phyloP scores from a whole-genome alignment of 805 yeast genomes.

The Ogataea naganishii region DNA sequence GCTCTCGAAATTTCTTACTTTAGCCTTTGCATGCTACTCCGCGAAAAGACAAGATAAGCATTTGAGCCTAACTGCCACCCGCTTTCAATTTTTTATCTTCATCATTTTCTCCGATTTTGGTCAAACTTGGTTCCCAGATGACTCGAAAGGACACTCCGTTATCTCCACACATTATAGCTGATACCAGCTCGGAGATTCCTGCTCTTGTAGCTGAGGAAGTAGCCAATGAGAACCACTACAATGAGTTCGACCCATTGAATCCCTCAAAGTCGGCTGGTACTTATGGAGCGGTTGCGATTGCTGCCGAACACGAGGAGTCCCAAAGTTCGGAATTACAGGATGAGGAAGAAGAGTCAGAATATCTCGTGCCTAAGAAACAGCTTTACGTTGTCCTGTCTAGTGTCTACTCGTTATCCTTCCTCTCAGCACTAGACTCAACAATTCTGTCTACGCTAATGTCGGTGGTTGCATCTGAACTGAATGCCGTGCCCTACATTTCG shows the following conservation, averaged over 20 bases:
- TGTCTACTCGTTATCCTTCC: slow-evolving; percentile 38
- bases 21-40: too few relatives aligned
- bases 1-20: too few relatives aligned
- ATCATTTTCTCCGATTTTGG: too few relatives aligned
- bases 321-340: too few relatives aligned
- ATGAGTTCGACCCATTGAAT: slow-evolving; percentile 2
- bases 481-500: slow-evolving; percentile 52
- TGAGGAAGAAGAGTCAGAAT: too few relatives aligned
- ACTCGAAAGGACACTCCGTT: too few relatives aligned
- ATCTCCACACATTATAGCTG: slow-evolving; percentile 1
- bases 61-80: too few relatives aligned
- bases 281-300: background rate
- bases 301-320: too few relatives aligned
- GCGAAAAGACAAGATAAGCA: too few relatives aligned
- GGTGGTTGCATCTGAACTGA: slow-evolving; percentile 59
- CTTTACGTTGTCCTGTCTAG: slow-evolving; percentile 29
- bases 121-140: too few relatives aligned
- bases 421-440: slow-evolving; percentile 62
- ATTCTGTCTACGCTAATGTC: slow-evolving; percentile 59
- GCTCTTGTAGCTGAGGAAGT: slow-evolving; percentile 2
- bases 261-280: background rate
- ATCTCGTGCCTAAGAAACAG: slow-evolving; percentile 18
- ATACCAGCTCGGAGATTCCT: background rate
- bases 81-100: too few relatives aligned
- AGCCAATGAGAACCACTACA: slow-evolving; percentile 2